A percentile compares a stretch with the other conserved stretches of the same genome.
These are phyloP conservation scores for Collybia sp. DNA, from an alignment of 768 basidiomycete genomes.

Conservation along the genomic window DNA sequence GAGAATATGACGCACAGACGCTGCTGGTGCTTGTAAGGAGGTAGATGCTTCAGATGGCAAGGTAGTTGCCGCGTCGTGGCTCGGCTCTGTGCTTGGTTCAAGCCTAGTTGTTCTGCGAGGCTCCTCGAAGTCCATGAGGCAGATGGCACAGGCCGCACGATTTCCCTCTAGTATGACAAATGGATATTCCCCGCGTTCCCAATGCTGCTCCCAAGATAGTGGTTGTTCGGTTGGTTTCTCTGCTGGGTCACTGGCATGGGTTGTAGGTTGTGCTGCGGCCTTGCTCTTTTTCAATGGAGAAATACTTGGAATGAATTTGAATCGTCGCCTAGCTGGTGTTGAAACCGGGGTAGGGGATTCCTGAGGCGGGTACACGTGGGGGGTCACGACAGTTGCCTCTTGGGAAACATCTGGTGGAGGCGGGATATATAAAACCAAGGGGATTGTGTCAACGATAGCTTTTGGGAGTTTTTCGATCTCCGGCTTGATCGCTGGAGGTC, in stretches of 20 bases:
- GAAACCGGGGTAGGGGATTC: slow-evolving; percentile 24
- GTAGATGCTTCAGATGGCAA: background rate
- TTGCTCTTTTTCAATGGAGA: slow-evolving; percentile 19
- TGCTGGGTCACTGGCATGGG: slow-evolving; percentile 5
- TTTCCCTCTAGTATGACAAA: slow-evolving; percentile 81
- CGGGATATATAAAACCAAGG: slow-evolving; percentile 82
- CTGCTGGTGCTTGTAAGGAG: too few relatives aligned
- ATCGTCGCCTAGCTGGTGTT: slow-evolving; percentile 36
- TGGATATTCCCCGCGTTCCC: slow-evolving; percentile 74
- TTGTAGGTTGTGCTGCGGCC: slow-evolving; percentile 1
- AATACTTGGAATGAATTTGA: slow-evolving; percentile 44
- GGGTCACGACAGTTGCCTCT: slow-evolving; percentile 37
- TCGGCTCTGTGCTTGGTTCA: background rate
- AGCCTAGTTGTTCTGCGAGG: slow-evolving; percentile 35
- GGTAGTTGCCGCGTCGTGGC: background rate
- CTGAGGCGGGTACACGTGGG: slow-evolving; percentile 62
- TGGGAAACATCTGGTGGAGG: slow-evolving; percentile 55
- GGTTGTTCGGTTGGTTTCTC: slow-evolving; percentile 18
- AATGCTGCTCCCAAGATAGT: slow-evolving; percentile 70
- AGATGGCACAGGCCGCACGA: slow-evolving; percentile 81
- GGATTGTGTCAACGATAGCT: slow-evolving; percentile 71
- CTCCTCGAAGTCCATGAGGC: slow-evolving; percentile 81
- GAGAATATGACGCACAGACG: background rate
- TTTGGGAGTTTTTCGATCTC: slow-evolving; percentile 74
- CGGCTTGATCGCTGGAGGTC: slow-evolving; percentile 67